A percentile compares a stretch with the other conserved stretches of the same genome.
Evolutionary conservation across 2,329 filamentous ascomycete genomes (phyloP).

Genomic region (Ascochyta fabae): DNA sequence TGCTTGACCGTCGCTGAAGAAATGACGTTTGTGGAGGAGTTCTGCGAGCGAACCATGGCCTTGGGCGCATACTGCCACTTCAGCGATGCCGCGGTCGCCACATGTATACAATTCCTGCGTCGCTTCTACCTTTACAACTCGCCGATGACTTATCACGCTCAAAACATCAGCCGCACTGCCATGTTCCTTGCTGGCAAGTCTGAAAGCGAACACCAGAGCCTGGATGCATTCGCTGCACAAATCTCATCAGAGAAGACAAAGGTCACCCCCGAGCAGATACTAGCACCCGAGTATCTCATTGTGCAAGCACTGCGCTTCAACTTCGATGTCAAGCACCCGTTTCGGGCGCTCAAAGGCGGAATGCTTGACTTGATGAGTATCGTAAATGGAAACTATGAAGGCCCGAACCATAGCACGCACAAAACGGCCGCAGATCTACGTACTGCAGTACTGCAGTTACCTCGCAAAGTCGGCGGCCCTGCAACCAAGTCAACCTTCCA

Average conservation of each 20-base stretch:
- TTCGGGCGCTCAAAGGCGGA: slow-evolving; percentile 83
- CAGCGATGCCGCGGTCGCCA: slow-evolving; percentile 70
- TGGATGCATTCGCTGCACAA: slow-evolving; percentile 62
- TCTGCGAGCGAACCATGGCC: slow-evolving; percentile 67
- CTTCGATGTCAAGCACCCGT: slow-evolving; percentile 91
- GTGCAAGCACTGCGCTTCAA: slow-evolving; percentile 93
- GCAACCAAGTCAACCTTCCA: slow-evolving; percentile 22
- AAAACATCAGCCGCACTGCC: slow-evolving; percentile 85
- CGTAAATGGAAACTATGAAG: slow-evolving; percentile 64
- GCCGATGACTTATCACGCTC: slow-evolving; percentile 93
- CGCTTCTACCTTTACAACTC: slow-evolving; percentile 97
- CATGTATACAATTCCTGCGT: slow-evolving; percentile 86
- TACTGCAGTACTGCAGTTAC: slow-evolving; percentile 37
- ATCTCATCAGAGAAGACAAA: slow-evolving; percentile 47
- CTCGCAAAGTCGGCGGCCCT: slow-evolving; percentile 23
- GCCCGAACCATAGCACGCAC: slow-evolving; percentile 24
- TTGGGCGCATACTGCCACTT: slow-evolving; percentile 65
- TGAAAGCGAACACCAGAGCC: slow-evolving; percentile 78
- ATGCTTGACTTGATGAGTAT: slow-evolving; percentile 80
- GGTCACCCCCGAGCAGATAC: slow-evolving; percentile 77
- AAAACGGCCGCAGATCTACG: slow-evolving; percentile 34
- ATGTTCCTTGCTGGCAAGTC: slow-evolving; percentile 94
- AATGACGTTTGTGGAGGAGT: slow-evolving; percentile 79
- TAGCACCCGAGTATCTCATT: slow-evolving; percentile 90
- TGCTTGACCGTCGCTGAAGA: slow-evolving; percentile 87